Conservation (phyloP, 352 stramenopile species). For the Lagenidium sp. region DNA sequence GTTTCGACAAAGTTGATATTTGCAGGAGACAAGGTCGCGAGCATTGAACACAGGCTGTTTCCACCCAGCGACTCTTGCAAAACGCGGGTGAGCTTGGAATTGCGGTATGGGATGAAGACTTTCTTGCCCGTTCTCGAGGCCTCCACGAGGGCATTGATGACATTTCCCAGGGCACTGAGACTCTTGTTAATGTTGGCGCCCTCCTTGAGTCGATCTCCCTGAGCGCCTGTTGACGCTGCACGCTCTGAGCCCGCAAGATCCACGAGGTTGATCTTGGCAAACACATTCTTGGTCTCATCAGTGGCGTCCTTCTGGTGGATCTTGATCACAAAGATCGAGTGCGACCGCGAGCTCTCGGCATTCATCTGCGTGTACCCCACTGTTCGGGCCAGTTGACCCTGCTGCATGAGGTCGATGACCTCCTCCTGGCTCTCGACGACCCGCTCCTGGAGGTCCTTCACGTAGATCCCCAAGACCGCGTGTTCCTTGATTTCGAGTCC, state of each 20-base stretch:
- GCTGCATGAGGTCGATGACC: slow-evolving; percentile 71
- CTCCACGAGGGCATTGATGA: slow-evolving; percentile 91
- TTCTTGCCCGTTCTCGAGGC: slow-evolving; percentile 76
- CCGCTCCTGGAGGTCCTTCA: slow-evolving; percentile 86
- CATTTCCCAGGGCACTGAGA: slow-evolving; percentile 88
- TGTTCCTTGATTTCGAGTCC: slow-evolving; percentile 93
- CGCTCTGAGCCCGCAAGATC: slow-evolving; percentile 91
- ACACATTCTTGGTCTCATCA: slow-evolving; percentile 81
- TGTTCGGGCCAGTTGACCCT: slow-evolving; percentile 54
- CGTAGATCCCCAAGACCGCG: slow-evolving; percentile 91
- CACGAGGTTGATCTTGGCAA: slow-evolving; percentile 93
- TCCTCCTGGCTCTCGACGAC: slow-evolving; percentile 84
- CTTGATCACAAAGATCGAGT: slow-evolving; percentile 95
- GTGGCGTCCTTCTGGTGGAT: slow-evolving; percentile 89
- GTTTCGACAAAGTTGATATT: slow-evolving; percentile 95
- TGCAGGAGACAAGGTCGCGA: slow-evolving; percentile 91
- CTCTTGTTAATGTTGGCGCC: slow-evolving; percentile 93
- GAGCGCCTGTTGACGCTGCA: slow-evolving; percentile 85
- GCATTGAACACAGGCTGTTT: slow-evolving; percentile 94
- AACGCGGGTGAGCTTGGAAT: slow-evolving; percentile 92
- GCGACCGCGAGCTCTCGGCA: slow-evolving; percentile 86
- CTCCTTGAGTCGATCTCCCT: slow-evolving; percentile 88
- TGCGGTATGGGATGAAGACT: slow-evolving; percentile 89
- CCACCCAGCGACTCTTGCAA: slow-evolving; percentile 89
- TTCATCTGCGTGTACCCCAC: slow-evolving; percentile 93